Evolutionary conservation across 1,284 basidiomycete species (phyloP), one percentile per base, ranked within the genome.

Genomic region (Phenoliferia sp.): DNA sequence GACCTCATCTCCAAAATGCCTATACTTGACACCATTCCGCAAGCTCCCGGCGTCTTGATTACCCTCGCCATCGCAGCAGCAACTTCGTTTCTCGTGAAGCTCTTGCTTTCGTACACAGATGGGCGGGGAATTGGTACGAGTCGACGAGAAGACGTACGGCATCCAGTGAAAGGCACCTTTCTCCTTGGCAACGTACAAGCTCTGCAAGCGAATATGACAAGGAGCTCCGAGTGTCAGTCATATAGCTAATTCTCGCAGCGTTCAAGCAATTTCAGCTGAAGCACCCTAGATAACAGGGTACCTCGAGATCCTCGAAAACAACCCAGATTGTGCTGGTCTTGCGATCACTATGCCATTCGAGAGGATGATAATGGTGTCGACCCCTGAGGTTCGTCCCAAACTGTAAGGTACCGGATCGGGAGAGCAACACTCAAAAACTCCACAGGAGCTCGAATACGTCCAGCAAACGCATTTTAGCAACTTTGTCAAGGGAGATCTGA

Each of bases 401-500:
- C 22, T 12, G 39, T 22, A 22, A 44, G 12, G 15, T 12, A 22
- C 12, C 39, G 12, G 15, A 12, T 15, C 39, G 39, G 15, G 39
- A 22, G 15, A 22, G 39, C 39, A 44, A 15, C 39, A 22, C 39
- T 44, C 39, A 22, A 22, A 12, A 22, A 22, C 39, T 15, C 22
- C 39, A 44, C 39, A 76, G 58, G 73, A 73, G 44, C 67, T 59
- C 29, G 31, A 59, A 29, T 33, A 44, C 36, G 28, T 76, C 3
- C 59, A 60, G 55, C 76, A 78, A 72, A 76, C 73, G 52, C 76
- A 77, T 66, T 78, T 78, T 61, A 69, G 73, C 9, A 78, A 77
- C 64, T 78, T 65, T 34, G 73, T 50, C n/a, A 70, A 69, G 39
- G 68, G 55, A 3, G 19, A 12, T 12, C 17, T 52, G 9, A 22